Evolutionary conservation across 441 rosid genomes (phyloP), one percentile per base, ranked within the genome.

Genomic region (Pelargonium fulgidum): DNA sequence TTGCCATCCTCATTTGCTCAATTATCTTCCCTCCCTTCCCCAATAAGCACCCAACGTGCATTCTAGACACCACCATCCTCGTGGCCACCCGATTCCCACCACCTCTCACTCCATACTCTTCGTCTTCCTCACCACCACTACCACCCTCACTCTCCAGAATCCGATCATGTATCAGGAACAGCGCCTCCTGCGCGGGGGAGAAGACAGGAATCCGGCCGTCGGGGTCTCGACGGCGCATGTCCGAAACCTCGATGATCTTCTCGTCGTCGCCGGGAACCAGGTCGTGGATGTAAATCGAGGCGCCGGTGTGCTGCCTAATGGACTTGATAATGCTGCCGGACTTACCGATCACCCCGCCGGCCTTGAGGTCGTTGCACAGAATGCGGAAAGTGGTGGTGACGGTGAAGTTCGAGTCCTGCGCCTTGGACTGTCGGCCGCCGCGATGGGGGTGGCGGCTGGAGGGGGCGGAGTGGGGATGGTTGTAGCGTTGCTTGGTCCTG

Each of bases 141-240:
- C 70, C 70, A 6, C 72, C 48, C 3, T 69, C 77, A 4, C 73
- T 42, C 66, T 69, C 77, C 12, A 64, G 10, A 3, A 74, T 65
- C 70, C 73, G 47, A 17, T 74, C 73, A 39, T 69, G 73, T 7
- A 74, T 74, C 73, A 68, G 7, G 0, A 69, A 26, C 66, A 74
- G 52, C 0, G 77, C 77, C 73, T 74, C 77, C 73, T 69, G 77
- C 10, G 77, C 77, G 1, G 77, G 77, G 1, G 77, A 74, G 73
- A 64, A 69, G 24, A 17, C 1, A 29, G 77, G 77, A 58, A 74
- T 69, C 68, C 73, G 47, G 52, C 77, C 77, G 13, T 64, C 73
- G 6, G 69, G 72, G 73, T 74, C 77, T 17, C 73, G 68, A 62
- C 77, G 70, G 73, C 77, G 52, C 10, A 62, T 74, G 66, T 74